Base-by-base conservation (phyloP, 495 filamentous ascomycete species). In the Aspergillus ostianus region DNA sequence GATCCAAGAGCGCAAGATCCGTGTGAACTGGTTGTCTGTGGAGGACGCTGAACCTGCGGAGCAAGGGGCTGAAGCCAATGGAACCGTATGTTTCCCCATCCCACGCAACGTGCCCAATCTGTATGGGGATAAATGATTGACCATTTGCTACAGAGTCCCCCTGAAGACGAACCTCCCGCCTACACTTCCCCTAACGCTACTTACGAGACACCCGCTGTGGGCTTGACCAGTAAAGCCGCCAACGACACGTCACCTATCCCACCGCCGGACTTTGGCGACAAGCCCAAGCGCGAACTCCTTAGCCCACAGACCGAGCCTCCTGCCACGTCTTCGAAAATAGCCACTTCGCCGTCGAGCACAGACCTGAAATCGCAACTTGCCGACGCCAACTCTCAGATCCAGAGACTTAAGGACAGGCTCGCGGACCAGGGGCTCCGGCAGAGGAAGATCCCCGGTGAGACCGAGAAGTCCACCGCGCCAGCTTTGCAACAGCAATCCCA, bases 1-100 rank as follows among this genome's bases (percentile, higher is more conserved):
- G 0, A 86, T 98, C 57, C 84, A 90, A 66, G 95, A 98, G 79
- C 90, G 88, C 79, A 98, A 98, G 79, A 98, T 98, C 62, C 88
- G 93, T n/a, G 94, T 98, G 57, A 78, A 77, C 44, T 98, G 90
- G 76, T 78, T 97, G 30, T 18, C 62, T 44, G 76, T 88, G 30
- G 80, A 85, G 7, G 84, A 87, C 48, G 75, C 73, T 46, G 57
- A 62, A 18, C 54, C 65, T n/a, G 77, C 75, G 6, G 75, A 79
- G 32, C 55, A 79, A 55, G 68, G 65, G 52, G 69, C 72, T 48
- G 66, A 76, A 48, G 41, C 70, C 32, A 83, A 85, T 59, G 81
- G 82, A 36, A 65, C 66, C 48, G 83, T 79, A 69, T 74, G 73
- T 67, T 41, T 10, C 47, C 32, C 54, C 47, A 23, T 55, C 54